Conservation (phyloP, 164 flowering plant species). For the Malania oleifera region DNA sequence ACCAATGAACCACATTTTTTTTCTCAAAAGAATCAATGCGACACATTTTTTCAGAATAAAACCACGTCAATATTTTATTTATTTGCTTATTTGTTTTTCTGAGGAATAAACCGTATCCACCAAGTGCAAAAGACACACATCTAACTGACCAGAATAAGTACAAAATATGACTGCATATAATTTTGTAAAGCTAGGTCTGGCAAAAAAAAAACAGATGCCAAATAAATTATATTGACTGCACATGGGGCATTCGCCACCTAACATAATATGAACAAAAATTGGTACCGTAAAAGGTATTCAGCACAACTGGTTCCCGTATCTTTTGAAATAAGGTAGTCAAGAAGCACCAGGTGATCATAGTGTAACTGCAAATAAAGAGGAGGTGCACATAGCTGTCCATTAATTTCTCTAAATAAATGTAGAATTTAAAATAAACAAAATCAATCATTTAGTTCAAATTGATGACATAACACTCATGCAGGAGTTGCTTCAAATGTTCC, state of each 20-base stretch:
- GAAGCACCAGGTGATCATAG: slow-evolving; percentile 89
- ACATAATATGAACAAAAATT: neutral
- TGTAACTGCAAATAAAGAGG: slow-evolving; percentile 50
- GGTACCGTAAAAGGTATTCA: slow-evolving; percentile 75
- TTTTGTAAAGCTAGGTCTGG: neutral
- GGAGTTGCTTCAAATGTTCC: neutral
- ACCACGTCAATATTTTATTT: too few relatives aligned
- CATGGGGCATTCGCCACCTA: neutral
- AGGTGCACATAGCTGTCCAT: neutral
- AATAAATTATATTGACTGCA: neutral
- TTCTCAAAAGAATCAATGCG: too few relatives aligned
- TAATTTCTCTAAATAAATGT: neutral
- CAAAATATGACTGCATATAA: too few relatives aligned
- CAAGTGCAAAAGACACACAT: too few relatives aligned
- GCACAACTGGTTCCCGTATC: slow-evolving; percentile 68
- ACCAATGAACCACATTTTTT: too few relatives aligned
- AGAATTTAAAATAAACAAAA: neutral
- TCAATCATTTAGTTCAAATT: neutral
- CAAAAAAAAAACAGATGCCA: neutral
- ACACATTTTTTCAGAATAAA: too few relatives aligned
- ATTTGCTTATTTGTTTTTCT: too few relatives aligned
- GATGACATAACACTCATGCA: neutral
- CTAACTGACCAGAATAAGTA: too few relatives aligned
- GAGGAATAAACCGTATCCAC: too few relatives aligned
- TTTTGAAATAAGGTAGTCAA: slow-evolving; percentile 93